A percentile compares a stretch with the other conserved stretches of the same genome.
Conservation (phyloP, 2,329 filamentous ascomycete species). For the Penicillium sp. region DNA sequence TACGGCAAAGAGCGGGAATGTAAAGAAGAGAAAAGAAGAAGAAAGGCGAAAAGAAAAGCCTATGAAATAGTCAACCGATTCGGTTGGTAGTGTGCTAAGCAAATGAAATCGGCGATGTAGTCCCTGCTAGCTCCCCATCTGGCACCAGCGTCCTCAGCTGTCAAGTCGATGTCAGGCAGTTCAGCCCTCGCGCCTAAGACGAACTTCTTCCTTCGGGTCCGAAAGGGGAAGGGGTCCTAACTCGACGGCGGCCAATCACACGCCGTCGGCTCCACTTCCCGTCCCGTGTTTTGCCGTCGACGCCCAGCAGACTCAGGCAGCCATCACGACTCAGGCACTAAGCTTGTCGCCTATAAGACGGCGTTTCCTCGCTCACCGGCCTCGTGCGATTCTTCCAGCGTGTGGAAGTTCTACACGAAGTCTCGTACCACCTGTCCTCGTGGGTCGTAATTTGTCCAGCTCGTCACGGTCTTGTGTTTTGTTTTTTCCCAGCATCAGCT, state of each 20-base stretch:
- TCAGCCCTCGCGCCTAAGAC: not conserved
- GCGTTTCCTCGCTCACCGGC: not conserved
- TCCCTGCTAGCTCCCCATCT: too few species aligned
- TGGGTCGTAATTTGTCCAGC: not conserved
- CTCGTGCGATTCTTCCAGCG: not conserved
- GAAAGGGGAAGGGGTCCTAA: conserved; percentile 1
- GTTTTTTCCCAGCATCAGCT: not conserved
- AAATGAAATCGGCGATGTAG: too few species aligned
- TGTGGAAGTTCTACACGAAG: not conserved
- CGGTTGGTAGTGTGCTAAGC: too few species aligned
- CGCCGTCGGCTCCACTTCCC: conserved; percentile 9
- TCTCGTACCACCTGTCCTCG: not conserved
- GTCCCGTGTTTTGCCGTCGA: conserved; percentile 7
- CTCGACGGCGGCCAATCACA: not conserved
- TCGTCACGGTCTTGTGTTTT: not conserved
- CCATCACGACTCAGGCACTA: not conserved
- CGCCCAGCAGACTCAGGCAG: not conserved
- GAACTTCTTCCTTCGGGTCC: not conserved
- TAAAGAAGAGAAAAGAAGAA: too few species aligned
- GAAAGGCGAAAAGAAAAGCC: too few species aligned
- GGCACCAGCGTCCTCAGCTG: too few species aligned
- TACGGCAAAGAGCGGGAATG: not conserved
- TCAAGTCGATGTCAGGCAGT: not conserved
- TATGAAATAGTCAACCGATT: too few species aligned
- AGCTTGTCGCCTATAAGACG: not conserved